A percentile compares a stretch with the other conserved stretches of the same genome.
Conservation (phyloP, 208 protist species). For the Acanthamoeba lenticulata region DNA sequence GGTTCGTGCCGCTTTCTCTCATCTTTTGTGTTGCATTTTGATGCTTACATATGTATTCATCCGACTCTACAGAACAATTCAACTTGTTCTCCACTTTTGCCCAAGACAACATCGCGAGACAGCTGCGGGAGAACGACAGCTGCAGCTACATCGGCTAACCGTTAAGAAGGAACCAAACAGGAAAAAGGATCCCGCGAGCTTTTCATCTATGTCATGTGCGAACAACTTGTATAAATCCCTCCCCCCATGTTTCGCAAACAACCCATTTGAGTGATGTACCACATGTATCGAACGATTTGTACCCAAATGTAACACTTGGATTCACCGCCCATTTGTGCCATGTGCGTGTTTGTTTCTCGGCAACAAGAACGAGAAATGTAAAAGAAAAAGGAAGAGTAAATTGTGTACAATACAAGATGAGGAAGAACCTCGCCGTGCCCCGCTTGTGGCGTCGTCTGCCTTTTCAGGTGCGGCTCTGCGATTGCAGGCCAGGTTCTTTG, state of each 20-base stretch:
- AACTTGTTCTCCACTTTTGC: constrained; percentile 50
- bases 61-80: constrained; percentile 6
- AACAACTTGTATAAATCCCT: background rate
- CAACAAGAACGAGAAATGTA: background rate
- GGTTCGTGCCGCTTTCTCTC: background rate
- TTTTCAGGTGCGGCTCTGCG: no score
- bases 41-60: background rate
- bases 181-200: background rate
- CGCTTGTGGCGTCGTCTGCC: no score
- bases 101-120: constrained; percentile 39
- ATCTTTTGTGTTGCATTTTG: background rate
- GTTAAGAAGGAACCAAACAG: background rate
- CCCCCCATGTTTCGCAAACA: background rate
- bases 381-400: background rate
- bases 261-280: no score
- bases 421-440: no score
- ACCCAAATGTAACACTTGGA: no score
- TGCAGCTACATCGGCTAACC: constrained; percentile 30
- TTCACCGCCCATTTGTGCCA: background rate
- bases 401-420: background rate
- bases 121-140: background rate
- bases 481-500: no score
- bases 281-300: no score
- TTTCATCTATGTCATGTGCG: background rate
- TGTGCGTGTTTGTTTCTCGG: background rate